Evolutionary conservation across 805 yeast species (phyloP).

Genomic region (Gaillardinia entomophila): DNA sequence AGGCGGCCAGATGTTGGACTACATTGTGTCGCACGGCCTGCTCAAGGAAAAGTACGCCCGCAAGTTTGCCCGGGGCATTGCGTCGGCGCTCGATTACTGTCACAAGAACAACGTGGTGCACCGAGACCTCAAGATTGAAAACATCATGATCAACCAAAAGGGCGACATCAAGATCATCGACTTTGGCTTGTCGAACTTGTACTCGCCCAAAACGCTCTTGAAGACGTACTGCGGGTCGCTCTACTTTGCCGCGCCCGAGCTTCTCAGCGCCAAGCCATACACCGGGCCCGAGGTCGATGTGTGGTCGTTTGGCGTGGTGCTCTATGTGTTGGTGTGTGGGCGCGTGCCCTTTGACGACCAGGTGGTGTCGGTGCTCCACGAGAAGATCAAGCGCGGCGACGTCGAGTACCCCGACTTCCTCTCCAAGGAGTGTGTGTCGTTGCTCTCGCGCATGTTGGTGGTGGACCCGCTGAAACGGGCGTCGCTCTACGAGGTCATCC

Average conservation of each 20-base stretch:
- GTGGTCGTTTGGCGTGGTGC: slow-evolving; percentile 97
- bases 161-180: slow-evolving; percentile 96
- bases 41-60: slow-evolving; percentile 91
- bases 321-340: slow-evolving; percentile 94
- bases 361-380: slow-evolving; percentile 85
- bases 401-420: slow-evolving; percentile 87
- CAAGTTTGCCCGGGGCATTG: slow-evolving; percentile 91
- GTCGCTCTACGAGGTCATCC: slow-evolving; percentile 65
- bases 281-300: slow-evolving; percentile 96
- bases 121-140: slow-evolving; percentile 93
- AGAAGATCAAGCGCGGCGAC: slow-evolving; percentile 84
- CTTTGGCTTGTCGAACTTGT: slow-evolving; percentile 90
- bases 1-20: slow-evolving; percentile 97
- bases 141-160: slow-evolving; percentile 85
- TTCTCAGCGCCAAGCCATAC: slow-evolving; percentile 87
- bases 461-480: slow-evolving; percentile 86
- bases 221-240: slow-evolving; percentile 96
- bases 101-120: slow-evolving; percentile 94
- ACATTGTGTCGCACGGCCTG: slow-evolving; percentile 93
- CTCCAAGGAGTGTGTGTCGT: slow-evolving; percentile 72
- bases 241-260: slow-evolving; percentile 97
- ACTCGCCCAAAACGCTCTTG: slow-evolving; percentile 61
- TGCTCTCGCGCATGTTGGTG: slow-evolving; percentile 83
- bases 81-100: slow-evolving; percentile 87
- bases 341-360: slow-evolving; percentile 98